Conservation (phyloP, 1,284 basidiomycete genomes). For the Irpex rosettiformis region DNA sequence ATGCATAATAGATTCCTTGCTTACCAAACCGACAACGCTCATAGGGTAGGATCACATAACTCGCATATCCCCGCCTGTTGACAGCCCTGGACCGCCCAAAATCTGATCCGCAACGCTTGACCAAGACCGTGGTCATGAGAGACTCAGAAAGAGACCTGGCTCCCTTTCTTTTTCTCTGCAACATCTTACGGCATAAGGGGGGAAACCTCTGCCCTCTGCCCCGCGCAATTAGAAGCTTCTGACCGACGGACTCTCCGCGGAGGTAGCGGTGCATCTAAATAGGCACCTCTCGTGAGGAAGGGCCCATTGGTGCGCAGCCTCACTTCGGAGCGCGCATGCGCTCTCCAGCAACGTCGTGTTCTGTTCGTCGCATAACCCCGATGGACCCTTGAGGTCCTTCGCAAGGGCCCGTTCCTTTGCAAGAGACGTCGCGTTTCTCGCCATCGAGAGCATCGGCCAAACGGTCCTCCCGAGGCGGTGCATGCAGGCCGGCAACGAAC, state of each 20-base stretch:
- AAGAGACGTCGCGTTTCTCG: too few species aligned
- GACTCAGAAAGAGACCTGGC: not conserved
- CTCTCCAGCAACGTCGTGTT: not conserved
- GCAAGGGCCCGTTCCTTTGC: too few species aligned
- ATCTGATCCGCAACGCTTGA: not conserved
- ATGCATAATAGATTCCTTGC: not conserved
- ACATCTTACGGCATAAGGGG: not conserved
- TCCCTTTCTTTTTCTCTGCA: not conserved
- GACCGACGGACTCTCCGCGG: not conserved
- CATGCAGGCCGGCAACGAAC: not conserved
- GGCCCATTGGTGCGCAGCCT: not conserved
- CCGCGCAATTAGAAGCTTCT: not conserved
- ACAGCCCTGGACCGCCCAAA: not conserved
- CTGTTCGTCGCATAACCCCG: not conserved
- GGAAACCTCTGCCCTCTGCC: not conserved
- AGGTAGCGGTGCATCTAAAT: not conserved
- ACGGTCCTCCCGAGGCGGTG: too few species aligned
- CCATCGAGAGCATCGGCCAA: not conserved
- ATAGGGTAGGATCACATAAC: not conserved
- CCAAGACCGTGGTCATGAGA: not conserved
- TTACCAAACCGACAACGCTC: too few species aligned
- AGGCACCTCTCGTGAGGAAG: not conserved
- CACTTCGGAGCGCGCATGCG: not conserved
- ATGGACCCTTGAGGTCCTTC: not conserved
- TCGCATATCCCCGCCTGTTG: not conserved